Conservation (phyloP, 2,329 filamentous ascomycete genomes). For the Aspergillus calidoustus region DNA sequence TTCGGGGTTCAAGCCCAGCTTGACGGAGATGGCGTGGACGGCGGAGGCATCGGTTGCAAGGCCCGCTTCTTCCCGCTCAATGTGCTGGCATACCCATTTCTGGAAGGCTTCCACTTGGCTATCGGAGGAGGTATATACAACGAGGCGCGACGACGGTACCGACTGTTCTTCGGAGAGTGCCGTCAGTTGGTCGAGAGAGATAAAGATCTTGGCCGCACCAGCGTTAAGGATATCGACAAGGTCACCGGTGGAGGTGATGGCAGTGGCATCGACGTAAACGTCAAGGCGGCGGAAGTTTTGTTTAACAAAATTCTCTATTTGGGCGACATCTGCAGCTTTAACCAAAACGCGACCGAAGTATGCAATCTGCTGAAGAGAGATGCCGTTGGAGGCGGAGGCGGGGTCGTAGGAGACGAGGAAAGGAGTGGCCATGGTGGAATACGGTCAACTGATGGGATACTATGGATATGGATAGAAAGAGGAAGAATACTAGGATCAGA, state of each 20-base stretch:
- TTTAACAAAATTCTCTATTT: slow-evolving; percentile 58
- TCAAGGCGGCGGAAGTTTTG: slow-evolving; percentile 60
- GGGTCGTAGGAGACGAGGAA: slow-evolving; percentile 48
- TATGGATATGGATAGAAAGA: neutral
- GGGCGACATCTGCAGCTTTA: slow-evolving; percentile 48
- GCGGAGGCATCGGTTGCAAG: slow-evolving; percentile 39
- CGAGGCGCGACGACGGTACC: slow-evolving; percentile 60
- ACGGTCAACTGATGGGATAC: neutral
- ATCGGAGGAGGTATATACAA: slow-evolving; percentile 55
- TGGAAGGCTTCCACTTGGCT: slow-evolving; percentile 45
- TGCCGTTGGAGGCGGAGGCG: slow-evolving; percentile 52
- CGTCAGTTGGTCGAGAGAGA: slow-evolving; percentile 70
- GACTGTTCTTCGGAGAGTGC: slow-evolving; percentile 57
- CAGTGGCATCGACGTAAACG: slow-evolving; percentile 77
- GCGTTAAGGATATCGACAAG: slow-evolving; percentile 80
- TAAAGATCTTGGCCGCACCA: slow-evolving; percentile 84
- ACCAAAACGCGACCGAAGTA: slow-evolving; percentile 64
- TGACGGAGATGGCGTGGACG: slow-evolving; percentile 46
- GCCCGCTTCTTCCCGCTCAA: slow-evolving; percentile 42
- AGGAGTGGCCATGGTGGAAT: slow-evolving; percentile 45
- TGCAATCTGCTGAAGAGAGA: slow-evolving; percentile 58
- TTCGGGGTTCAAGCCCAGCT: slow-evolving; percentile 43
- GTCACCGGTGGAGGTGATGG: slow-evolving; percentile 70
- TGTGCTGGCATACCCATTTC: slow-evolving; percentile 43
- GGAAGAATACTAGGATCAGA: neutral